Evolutionary conservation across 257 asterid species (phyloP), one percentile per base, ranked within the genome.

Genomic region (Nicotiana otophora): DNA sequence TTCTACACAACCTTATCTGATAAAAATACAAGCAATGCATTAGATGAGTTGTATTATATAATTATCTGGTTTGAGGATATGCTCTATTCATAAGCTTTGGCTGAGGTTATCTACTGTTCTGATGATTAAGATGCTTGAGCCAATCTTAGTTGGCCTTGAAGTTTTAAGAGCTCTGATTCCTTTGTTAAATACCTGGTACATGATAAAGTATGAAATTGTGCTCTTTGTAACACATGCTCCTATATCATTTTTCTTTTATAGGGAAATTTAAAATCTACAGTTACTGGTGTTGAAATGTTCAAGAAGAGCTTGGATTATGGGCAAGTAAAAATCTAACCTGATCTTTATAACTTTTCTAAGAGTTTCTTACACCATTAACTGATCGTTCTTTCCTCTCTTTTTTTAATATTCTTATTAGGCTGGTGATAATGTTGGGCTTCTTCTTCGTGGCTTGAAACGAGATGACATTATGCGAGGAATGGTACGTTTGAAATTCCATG

Each of bases 281-380:
- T 93, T 46, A 96, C 99, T 81, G 99, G 99, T 67, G 99, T 96
- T 77, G 98, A 96, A 88, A 96, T 96, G 99, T 96, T 96, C 93
- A 96, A 93, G 91, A 96, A 96, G 91, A 92, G 89, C 34, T 88
- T 96, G 87, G 99, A 96, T 88, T 63, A 51, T 86, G 99, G 99
- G 79, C 97, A 96, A 90, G 99, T 95, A 83, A 89, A 85, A 42
- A 33, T 23, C 39, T 54, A 68, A 34, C 42, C 60, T 81, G 28
- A 36, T 62, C 55, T 80, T 39, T 9, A 62, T 80, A 31, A 34
- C 46, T 64, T 36, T 0, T 7, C 16, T 57, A 31, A 36, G 2
- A 51, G 46, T 64, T 61, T 46, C 69, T 5, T 53, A 55, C 33
- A 36, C 74, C 65, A 20, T 26, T 48, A 81, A 67, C 74, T 72